A percentile compares a stretch with the other conserved stretches of the same genome.
phyloP scores from a whole-genome alignment of 805 yeast species.

The Yueomyces sinensis region DNA sequence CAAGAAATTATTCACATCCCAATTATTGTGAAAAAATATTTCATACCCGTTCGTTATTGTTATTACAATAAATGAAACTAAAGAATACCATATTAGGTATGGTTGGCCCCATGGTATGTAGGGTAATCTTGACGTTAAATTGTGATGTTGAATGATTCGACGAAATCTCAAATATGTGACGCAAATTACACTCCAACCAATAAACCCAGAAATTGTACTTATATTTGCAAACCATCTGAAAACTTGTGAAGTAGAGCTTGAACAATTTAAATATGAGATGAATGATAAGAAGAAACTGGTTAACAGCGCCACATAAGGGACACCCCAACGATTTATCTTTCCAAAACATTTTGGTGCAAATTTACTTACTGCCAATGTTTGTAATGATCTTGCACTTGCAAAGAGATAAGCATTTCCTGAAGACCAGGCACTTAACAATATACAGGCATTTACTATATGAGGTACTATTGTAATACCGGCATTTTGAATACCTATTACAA shows the following conservation, averaged over 20 bases:
- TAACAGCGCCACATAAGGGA: conserved; percentile 31
- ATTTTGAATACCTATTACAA: conserved; percentile 48
- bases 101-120: conserved; percentile 46
- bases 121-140: conserved; percentile 41
- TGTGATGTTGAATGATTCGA: conserved; percentile 44
- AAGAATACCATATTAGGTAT: conserved; percentile 40
- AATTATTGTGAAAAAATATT: conserved; percentile 38
- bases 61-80: conserved; percentile 36
- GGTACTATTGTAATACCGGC: conserved; percentile 49
- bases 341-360: conserved; percentile 37
- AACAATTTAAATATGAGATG: conserved; percentile 41
- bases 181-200: conserved; percentile 46
- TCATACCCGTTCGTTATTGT: conserved; percentile 63
- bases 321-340: conserved; percentile 39
- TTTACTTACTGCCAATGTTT: conserved; percentile 31
- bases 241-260: conserved; percentile 38
- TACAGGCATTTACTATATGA: conserved; percentile 49
- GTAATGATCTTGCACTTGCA: conserved; percentile 40
- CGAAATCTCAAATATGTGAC: conserved; percentile 49
- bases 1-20: conserved; percentile 43
- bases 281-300: conserved; percentile 23
- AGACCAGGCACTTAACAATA: conserved; percentile 44
- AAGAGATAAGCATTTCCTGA: conserved; percentile 38
- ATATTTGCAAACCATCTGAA: conserved; percentile 56
- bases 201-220: conserved; percentile 52